A percentile compares a stretch with the other conserved stretches of the same genome.
These are phyloP conservation scores for Cyclotella baltica DNA, from an alignment of 108 stramenopile genomes.

Conservation along the genomic window DNA sequence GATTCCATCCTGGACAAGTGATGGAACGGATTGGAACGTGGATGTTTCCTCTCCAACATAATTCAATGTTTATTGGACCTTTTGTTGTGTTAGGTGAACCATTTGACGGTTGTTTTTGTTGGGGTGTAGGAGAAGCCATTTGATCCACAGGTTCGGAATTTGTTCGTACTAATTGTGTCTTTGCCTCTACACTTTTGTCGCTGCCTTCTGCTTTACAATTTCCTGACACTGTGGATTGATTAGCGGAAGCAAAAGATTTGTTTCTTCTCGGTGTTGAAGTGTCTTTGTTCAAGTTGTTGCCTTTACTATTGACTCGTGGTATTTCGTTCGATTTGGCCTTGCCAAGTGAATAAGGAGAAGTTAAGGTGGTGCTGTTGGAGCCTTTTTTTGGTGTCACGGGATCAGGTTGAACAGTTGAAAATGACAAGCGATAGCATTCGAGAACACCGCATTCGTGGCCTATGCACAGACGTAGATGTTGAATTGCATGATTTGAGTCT, in stretches of 20 bases:
- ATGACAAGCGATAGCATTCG: conserved; percentile 24
- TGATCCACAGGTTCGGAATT: conserved; percentile 33
- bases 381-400: background rate
- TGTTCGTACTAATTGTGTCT: conserved; percentile 23
- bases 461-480: conserved; percentile 30
- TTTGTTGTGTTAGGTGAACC: background rate
- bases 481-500: background rate
- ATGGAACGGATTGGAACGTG: conserved; percentile 40
- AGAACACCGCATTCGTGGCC: conserved; percentile 43
- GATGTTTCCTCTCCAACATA: conserved; percentile 36
- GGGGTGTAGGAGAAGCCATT: background rate
- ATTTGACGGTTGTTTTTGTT: background rate
- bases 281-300: background rate
- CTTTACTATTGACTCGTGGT: conserved; percentile 1
- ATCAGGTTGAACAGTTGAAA: background rate
- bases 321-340: conserved; percentile 9
- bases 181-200: background rate
- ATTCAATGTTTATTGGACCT: background rate
- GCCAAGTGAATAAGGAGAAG: background rate
- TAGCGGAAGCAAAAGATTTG: background rate
- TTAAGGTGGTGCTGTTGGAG: background rate
- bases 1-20: conserved; percentile 39
- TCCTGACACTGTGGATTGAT: background rate
- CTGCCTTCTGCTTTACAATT: background rate
- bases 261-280: conserved; percentile 13